Base-by-base conservation (phyloP, 2,329 filamentous ascomycete species). In the Trichoderma polysporum region DNA sequence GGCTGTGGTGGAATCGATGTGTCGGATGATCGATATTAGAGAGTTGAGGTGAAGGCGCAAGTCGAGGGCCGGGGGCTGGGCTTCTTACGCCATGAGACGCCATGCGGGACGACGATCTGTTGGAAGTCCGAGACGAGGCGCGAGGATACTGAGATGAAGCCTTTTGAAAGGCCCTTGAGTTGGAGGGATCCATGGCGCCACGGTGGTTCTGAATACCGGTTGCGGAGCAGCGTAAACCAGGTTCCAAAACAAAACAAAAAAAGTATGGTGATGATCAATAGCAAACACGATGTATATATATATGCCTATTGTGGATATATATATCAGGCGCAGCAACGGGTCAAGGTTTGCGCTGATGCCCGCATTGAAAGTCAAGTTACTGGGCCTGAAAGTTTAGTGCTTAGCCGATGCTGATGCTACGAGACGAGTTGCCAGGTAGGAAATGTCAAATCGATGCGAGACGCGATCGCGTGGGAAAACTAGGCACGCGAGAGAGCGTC, bases 51-150 rank as follows among this genome's bases (percentile, higher is more conserved):
- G 78, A 79, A 22, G 76, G 71, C 54, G 76, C 75, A 25, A 79
- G 73, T 31, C 79, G 79, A 0, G 81, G 81, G 25, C 78, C 76
- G 0, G 81, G 81, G 22, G 78, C 76, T 33, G 79, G 81, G 69
- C 79, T 82, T 66, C 75, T 81, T 60, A 79, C 75, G 68, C 80
- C 82, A 29, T 80, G 77, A 22, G 79, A 75, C 1, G 81, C 79
- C 57, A 71, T 70, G 12, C 80, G 79, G 12, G 75, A 79, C 68
- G 75, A 79, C 22, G 78, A 81, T 68, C 79, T 79, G 59, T 74
- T 81, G 67, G 82, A 85, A 22, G 82, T 80, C 68, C 82, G 79
- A 15, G 83, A 86, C 35, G 80, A 75, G 10, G 79, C 79, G 67
- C 82, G 83, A 69, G 79, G 75, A 68, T 79, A 74, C 8, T 75